phyloP scores from a whole-genome alignment of 2,329 filamentous ascomycete genomes.

The Penicillium sp. region DNA sequence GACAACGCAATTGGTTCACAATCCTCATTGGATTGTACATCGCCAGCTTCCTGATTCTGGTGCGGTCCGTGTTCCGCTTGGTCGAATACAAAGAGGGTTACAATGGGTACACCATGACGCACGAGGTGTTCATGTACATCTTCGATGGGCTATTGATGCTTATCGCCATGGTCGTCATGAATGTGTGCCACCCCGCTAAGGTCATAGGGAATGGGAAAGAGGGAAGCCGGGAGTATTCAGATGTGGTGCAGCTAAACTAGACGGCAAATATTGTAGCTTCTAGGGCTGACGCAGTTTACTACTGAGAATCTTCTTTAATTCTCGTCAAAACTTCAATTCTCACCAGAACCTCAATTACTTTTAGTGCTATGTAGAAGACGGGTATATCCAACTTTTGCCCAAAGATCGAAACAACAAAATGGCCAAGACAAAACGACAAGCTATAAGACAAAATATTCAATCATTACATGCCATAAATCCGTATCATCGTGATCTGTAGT shows the following conservation, averaged over 20 bases:
- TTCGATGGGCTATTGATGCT: constrained; percentile 33
- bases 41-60: constrained; percentile 25
- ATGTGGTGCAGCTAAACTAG: constrained; percentile 10
- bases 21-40: constrained; percentile 21
- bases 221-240: constrained; percentile 1
- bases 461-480: constrained; percentile 4
- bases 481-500: constrained; percentile 20
- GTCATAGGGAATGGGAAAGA: constrained; percentile 22
- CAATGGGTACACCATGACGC: constrained; percentile 29
- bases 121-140: constrained; percentile 31
- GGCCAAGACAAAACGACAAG: not conserved
- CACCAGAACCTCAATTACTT: not conserved
- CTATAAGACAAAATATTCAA: not conserved
- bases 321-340: not conserved
- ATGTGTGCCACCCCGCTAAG: constrained; percentile 22
- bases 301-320: not conserved
- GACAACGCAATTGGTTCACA: constrained; percentile 21
- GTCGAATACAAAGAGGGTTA: constrained; percentile 30
- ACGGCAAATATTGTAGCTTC: no score
- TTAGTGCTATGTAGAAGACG: constrained; percentile 1
- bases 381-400: constrained; percentile 12
- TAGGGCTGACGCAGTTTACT: not conserved
- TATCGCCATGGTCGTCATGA: constrained; percentile 25
- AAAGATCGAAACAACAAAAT: not conserved
- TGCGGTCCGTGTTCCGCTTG: constrained; percentile 32